Base-by-base conservation (phyloP, 805 yeast genomes). In the Candida ulmi region DNA sequence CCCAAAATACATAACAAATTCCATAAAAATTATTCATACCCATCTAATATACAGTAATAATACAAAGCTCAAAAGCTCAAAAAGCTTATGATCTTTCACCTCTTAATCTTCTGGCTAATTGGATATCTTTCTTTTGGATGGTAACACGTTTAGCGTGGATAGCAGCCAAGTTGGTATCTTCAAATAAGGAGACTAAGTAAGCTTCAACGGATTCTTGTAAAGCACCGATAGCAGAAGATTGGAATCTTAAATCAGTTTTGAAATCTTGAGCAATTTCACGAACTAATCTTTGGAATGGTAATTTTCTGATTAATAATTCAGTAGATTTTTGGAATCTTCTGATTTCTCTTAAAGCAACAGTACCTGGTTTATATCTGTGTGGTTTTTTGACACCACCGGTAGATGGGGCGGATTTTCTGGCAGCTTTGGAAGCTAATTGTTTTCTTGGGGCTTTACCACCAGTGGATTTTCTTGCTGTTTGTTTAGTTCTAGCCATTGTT, bases 71-170 rank as follows among this genome's bases (percentile, higher is more conserved):
- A 7, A 19, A 9, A 52, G 30, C 33, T 35, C n/a, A n/a, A n/a
- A n/a, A 21, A 9, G 48, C 46, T 63, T 79, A 85, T 54, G 91
- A 78, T 82, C 93, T 83, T 75, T 85, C 95, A 70, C 97, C 98
- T 74, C 97, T 83, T 66, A 91, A 80, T 76, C 98, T 85, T 76
- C 97, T 85, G 55, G 98, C 99, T 64, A 91, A 78, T 65, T 90
- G 96, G 66, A 91, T 87, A 69, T 91, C 99, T 74, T 90, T 90
- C 87, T 88, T 91, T 78, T 88, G 96, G 62, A 91, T 88, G 51
- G 99, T 91, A 57, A 91, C 98, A 74, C 99, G 84, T 82, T 93
- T 91, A 61, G 98, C 99, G 71, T 91, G 99, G 55, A 88, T 87
- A 52, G 98, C 97, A 74, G 97, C 93, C 74, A 91, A 78, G 76